Evolutionary conservation across 768 basidiomycete species (phyloP).

Genomic region (Xerocomellus amylosporus): DNA sequence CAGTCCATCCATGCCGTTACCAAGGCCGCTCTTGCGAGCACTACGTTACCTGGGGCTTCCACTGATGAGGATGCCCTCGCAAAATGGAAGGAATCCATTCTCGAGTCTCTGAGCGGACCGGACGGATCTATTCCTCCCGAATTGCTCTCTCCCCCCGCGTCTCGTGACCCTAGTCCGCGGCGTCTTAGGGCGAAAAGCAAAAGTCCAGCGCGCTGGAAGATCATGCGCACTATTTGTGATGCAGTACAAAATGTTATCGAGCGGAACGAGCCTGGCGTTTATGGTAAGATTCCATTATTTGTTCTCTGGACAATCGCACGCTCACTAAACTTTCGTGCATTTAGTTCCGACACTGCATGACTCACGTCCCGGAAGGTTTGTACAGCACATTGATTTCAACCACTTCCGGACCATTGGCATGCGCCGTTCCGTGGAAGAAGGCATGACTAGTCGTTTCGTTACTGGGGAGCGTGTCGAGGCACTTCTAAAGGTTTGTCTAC

Average conservation of each 20-base stretch:
- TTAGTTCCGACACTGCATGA: constrained; percentile 68
- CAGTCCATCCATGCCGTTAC: constrained; percentile 67
- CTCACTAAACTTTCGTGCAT: neutral
- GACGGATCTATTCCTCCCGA: constrained; percentile 73
- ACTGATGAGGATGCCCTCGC: constrained; percentile 43
- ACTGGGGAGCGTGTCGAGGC: constrained; percentile 82
- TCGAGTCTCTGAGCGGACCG: constrained; percentile 57
- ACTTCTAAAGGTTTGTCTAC: constrained; percentile 62
- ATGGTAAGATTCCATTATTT: constrained; percentile 48
- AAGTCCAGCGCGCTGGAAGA: constrained; percentile 81
- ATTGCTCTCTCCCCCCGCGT: constrained; percentile 72
- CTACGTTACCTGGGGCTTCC: constrained; percentile 33
- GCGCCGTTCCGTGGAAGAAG: constrained; percentile 88
- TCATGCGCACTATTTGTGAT: constrained; percentile 74
- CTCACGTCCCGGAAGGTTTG: constrained; percentile 73
- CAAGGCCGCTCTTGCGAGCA: constrained; percentile 53
- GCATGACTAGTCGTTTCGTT: constrained; percentile 86
- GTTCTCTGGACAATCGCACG: neutral
- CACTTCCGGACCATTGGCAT: constrained; percentile 98
- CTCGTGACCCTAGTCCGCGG: constrained; percentile 80
- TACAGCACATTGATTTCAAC: constrained; percentile 89
- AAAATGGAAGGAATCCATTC: constrained; percentile 58
- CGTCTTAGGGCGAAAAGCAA: constrained; percentile 74
- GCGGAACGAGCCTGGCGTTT: constrained; percentile 61
- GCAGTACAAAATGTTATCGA: constrained; percentile 73